A percentile compares a stretch with the other conserved stretches of the same genome.
These are phyloP conservation scores for Carex littledalei DNA, from an alignment of 176 grass and related monocot species.

Conservation along the genomic window DNA sequence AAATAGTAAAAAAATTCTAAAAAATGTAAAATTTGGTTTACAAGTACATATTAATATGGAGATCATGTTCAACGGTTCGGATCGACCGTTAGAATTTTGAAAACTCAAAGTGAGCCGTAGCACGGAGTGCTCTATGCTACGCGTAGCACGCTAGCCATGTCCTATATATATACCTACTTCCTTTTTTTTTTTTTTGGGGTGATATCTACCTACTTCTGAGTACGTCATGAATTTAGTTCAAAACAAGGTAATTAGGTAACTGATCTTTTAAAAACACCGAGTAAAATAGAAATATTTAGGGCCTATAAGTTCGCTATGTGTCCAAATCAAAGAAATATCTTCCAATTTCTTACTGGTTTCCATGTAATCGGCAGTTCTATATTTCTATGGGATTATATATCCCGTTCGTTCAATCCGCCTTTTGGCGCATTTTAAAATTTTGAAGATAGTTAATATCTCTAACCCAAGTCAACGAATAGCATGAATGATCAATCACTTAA, in stretches of 20 bases:
- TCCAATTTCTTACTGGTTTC: background rate
- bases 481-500: background rate
- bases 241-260: background rate
- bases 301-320: background rate
- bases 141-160: too few species aligned
- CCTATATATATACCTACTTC: background rate
- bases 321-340: slow-evolving; percentile 3
- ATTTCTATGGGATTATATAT: background rate
- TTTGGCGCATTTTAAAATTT: background rate
- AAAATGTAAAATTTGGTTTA: too few species aligned
- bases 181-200: too few species aligned
- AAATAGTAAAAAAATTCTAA: too few species aligned
- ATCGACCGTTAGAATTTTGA: too few species aligned
- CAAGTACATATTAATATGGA: too few species aligned
- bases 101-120: too few species aligned
- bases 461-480: background rate
- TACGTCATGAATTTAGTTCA: background rate
- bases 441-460: background rate
- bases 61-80: too few species aligned
- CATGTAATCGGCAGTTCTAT: background rate
- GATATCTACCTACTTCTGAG: background rate
- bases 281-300: background rate
- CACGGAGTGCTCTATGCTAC: too few species aligned
- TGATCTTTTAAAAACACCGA: background rate
- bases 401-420: background rate